Evolutionary conservation across 2,329 filamentous ascomycete species (phyloP).

Genomic region (Cyphellophora attinorum): DNA sequence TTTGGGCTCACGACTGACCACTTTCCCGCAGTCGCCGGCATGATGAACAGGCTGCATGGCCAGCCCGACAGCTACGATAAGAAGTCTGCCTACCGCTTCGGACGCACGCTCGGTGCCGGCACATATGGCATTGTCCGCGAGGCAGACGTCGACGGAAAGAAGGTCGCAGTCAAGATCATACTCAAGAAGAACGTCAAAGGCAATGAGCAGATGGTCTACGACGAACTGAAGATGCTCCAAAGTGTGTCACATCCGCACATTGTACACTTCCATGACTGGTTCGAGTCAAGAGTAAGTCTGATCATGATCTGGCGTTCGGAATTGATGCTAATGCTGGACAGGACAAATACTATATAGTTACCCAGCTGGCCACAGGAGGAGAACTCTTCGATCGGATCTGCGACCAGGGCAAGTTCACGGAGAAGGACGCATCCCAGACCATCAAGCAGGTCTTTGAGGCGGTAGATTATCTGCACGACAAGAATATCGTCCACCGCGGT

Average conservation of each 20-base stretch:
- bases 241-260: constrained; percentile 88
- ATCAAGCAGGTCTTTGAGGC: constrained; percentile 90
- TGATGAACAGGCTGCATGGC: constrained; percentile 92
- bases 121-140: constrained; percentile 98
- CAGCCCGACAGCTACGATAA: constrained; percentile 98
- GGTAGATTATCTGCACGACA: constrained; percentile 86
- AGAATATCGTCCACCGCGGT: constrained; percentile 95
- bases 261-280: constrained; percentile 97
- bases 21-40: constrained; percentile 64
- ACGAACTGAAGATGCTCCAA: constrained; percentile 91
- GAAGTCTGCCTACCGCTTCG: constrained; percentile 92
- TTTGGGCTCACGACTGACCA: too few relatives aligned
- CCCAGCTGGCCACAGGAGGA: constrained; percentile 87
- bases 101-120: constrained; percentile 85
- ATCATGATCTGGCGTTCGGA: neutral
- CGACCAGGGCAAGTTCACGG: constrained; percentile 94
- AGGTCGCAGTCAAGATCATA: constrained; percentile 97
- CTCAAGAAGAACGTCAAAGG: constrained; percentile 98
- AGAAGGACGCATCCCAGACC: constrained; percentile 93
- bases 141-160: constrained; percentile 71
- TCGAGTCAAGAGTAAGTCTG: constrained; percentile 75
- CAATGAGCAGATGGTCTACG: constrained; percentile 97
- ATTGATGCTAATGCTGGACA: constrained; percentile 27
- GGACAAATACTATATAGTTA: constrained; percentile 99
- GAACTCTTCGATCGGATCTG: constrained; percentile 98